These are phyloP conservation scores for Cercospora zeina DNA, from an alignment of 2,329 filamentous ascomycete genomes.

Conservation along the genomic window DNA sequence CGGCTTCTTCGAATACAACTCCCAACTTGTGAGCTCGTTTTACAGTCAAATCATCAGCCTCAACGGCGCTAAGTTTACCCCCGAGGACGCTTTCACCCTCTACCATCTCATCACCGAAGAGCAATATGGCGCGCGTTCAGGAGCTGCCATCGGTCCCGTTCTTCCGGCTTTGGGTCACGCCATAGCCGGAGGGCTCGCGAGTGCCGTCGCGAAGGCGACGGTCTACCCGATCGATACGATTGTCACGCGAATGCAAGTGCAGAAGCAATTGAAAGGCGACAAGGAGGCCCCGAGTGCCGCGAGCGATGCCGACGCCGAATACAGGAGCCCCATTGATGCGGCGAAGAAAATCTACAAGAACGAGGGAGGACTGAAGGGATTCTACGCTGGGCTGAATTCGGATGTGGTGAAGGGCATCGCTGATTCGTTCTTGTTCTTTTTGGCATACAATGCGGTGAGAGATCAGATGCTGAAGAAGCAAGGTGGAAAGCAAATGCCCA, in stretches of 20 bases:
- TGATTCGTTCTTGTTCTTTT: slow-evolving; percentile 84
- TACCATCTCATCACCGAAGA: slow-evolving; percentile 35
- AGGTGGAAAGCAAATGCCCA: slow-evolving; percentile 52
- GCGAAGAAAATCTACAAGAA: slow-evolving; percentile 67
- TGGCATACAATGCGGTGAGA: slow-evolving; percentile 68
- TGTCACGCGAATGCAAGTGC: slow-evolving; percentile 78
- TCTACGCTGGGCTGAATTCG: slow-evolving; percentile 57
- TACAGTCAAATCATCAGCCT: slow-evolving; percentile 21
- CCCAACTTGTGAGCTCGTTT: slow-evolving; percentile 31
- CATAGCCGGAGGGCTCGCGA: slow-evolving; percentile 73
- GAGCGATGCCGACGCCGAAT: slow-evolving; percentile 50
- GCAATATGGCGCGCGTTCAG: slow-evolving; percentile 18
- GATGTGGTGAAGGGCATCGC: slow-evolving; percentile 53
- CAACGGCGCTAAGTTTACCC: slow-evolving; percentile 27
- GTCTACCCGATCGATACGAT: slow-evolving; percentile 82
- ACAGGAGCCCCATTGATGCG: slow-evolving; percentile 68
- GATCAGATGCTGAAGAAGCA: slow-evolving; percentile 46
- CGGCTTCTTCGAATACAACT: slow-evolving; percentile 30
- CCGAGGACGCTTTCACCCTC: slow-evolving; percentile 38
- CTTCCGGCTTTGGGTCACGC: slow-evolving; percentile 80
- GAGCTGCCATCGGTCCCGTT: slow-evolving; percentile 42
- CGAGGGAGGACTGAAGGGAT: slow-evolving; percentile 68
- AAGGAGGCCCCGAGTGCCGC: slow-evolving; percentile 39
- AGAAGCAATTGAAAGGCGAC: slow-evolving; percentile 57
- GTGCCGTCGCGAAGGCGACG: slow-evolving; percentile 73